Evolutionary conservation across 495 filamentous ascomycete species (phyloP).

Genomic region (Trichoderma parareesei): DNA sequence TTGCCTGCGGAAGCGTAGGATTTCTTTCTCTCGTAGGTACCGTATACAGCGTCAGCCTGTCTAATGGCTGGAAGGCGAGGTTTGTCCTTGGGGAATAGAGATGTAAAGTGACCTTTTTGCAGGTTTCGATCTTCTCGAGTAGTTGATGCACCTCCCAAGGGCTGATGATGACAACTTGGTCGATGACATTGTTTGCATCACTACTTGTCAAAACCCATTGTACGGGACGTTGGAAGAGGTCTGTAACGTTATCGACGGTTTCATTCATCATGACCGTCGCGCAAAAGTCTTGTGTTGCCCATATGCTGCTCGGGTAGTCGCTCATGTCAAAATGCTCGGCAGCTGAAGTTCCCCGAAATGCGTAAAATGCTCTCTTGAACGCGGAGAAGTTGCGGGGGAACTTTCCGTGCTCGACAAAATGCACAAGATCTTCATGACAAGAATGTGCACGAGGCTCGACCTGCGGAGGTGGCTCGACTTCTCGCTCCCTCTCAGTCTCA

Average conservation of each 20-base stretch:
- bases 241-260: slow-evolving; percentile 19
- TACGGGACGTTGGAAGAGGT: slow-evolving; percentile 49
- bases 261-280: slow-evolving; percentile 30
- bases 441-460: slow-evolving; percentile 20
- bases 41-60: slow-evolving; percentile 37
- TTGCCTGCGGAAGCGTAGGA: slow-evolving; percentile 15
- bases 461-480: slow-evolving; percentile 41
- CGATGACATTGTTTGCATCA: slow-evolving; percentile 11
- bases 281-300: slow-evolving; percentile 51
- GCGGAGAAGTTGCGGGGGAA: slow-evolving; percentile 13
- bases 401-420: too few relatives aligned
- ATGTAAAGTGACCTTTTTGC: slow-evolving; percentile 37
- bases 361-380: slow-evolving; percentile 41
- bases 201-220: slow-evolving; percentile 48
- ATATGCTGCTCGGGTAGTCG: slow-evolving; percentile 34
- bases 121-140: slow-evolving; percentile 29
- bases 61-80: slow-evolving; percentile 34
- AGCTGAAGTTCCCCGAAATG: slow-evolving; percentile 34
- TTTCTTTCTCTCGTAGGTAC: slow-evolving; percentile 20
- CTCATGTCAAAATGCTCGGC: slow-evolving; percentile 21
- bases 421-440: too few relatives aligned
- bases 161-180: slow-evolving; percentile 48
- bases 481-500: slow-evolving; percentile 51
- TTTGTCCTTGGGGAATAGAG: slow-evolving; percentile 50
- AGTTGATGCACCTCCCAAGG: slow-evolving; percentile 53